A percentile compares a stretch with the other conserved stretches of the same genome.
phyloP scores from a whole-genome alignment of 2,329 filamentous ascomycete species.

The Pseudogymnoascus sp. region DNA sequence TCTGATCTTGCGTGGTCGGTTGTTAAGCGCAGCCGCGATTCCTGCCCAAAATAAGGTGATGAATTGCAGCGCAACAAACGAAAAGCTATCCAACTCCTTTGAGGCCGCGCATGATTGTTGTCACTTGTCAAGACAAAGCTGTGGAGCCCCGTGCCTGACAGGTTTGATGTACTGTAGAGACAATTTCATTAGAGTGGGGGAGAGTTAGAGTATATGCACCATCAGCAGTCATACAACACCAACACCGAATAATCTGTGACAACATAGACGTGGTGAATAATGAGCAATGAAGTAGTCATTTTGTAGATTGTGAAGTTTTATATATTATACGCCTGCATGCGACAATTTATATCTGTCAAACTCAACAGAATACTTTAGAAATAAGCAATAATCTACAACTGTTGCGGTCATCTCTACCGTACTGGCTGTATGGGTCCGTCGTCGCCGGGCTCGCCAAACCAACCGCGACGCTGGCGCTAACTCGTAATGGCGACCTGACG shows the following conservation, averaged over 20 bases:
- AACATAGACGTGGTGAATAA: not conserved
- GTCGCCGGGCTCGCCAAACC: slow-evolving; percentile 7
- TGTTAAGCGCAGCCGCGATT: slow-evolving; percentile 8
- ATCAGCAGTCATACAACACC: not conserved
- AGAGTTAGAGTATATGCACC: not conserved
- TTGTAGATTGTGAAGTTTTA: not conserved
- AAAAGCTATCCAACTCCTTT: not conserved
- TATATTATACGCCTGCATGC: slow-evolving; percentile 1
- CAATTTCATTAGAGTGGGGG: not conserved
- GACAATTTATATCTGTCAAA: not conserved
- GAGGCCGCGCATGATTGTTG: not conserved
- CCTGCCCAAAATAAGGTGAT: not conserved
- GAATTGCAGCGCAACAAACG: not conserved
- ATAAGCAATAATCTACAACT: not conserved
- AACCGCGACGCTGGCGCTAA: slow-evolving; percentile 10
- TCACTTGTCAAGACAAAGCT: not conserved
- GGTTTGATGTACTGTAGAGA: not conserved
- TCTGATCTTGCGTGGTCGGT: not conserved
- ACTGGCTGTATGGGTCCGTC: no score
- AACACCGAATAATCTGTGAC: not conserved
- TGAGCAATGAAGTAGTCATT: slow-evolving; percentile 4
- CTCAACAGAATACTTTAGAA: not conserved
- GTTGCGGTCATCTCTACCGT: not conserved
- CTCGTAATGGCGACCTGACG: slow-evolving; percentile 11
- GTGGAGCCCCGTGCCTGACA: slow-evolving; percentile 3